Evolutionary conservation across 2,329 filamentous ascomycete species (phyloP), one percentile per base, ranked within the genome.

Genomic region (Didymella keratinophila): DNA sequence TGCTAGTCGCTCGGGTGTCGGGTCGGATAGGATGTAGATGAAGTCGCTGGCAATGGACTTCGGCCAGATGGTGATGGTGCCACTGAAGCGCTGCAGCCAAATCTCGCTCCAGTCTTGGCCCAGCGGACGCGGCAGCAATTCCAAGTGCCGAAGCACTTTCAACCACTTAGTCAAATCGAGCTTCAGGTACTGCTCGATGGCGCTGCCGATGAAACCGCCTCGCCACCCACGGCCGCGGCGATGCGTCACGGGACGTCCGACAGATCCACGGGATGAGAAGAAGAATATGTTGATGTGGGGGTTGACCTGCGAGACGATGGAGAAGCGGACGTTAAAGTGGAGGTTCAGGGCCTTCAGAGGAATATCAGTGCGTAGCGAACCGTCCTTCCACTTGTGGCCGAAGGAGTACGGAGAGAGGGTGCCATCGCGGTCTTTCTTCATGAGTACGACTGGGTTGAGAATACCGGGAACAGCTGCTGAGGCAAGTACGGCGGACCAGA

Each of bases 341-440:
- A 97, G 83, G 75, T 99, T 98, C 50, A 99, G 83, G 1, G 93
- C 90, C 77, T 94, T 95, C 71, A 99, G 87, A 0, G 95, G 95
- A 27, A 99, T 97, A 71, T 99, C 95, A 1, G 95, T 99, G 36
- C 95, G 86, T 53, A 99, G 80, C 67, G 90, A 95, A 52, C 95
- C 95, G 75, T 99, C 95, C 78, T 99, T 99, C 95, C 95, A 99
- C 79, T 98, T 98, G 81, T 98, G 93, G 0, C 95, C 95, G 73
- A 99, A 99, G 0, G 92, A 96, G 77, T 97, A 99, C 0, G 95
- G 95, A 0, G 87, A 87, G 4, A 99, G 82, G 2, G 83, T 87
- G 1, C 93, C 93, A 59, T 93, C 86, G 18, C 84, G 82, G 52
- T 85, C 90, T 80, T 96, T 97, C 82, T 87, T 88, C 89, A 97